Evolutionary conservation across 192 early-diverging fungal genomes (phyloP).

Genomic region (Funneliformis mosseae): DNA sequence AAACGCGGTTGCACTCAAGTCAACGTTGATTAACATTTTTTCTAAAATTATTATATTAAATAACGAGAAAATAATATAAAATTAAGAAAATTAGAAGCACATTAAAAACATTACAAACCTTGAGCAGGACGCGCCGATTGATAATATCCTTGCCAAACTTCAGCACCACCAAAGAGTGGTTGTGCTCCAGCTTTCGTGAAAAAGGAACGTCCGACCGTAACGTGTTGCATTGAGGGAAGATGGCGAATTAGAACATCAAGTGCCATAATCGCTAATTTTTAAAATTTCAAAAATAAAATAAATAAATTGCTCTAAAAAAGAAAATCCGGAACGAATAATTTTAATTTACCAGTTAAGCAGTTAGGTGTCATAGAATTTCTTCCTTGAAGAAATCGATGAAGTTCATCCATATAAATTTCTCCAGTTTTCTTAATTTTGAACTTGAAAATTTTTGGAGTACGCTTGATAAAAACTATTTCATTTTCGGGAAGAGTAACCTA

Average conservation of each 20-base stretch:
- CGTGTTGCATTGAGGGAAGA: slow-evolving; percentile 67
- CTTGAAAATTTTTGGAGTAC: slow-evolving; percentile 58
- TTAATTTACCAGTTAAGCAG: slow-evolving; percentile 43
- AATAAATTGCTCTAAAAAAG: no score
- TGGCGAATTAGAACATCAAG: slow-evolving; percentile 84
- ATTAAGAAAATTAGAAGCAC: background rate
- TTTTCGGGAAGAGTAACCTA: slow-evolving; percentile 47
- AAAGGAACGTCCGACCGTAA: slow-evolving; percentile 85
- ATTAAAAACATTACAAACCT: slow-evolving; percentile 48
- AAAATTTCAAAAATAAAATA: slow-evolving; percentile 27
- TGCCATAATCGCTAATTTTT: slow-evolving; percentile 52
- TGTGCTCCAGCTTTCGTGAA: slow-evolving; percentile 64
- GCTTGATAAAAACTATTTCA: slow-evolving; percentile 21
- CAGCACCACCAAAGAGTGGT: slow-evolving; percentile 65
- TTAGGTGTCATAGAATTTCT: slow-evolving; percentile 43
- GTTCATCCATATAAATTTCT: slow-evolving; percentile 63
- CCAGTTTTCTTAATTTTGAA: slow-evolving; percentile 66
- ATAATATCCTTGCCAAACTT: slow-evolving; percentile 91
- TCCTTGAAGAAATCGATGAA: slow-evolving; percentile 55
- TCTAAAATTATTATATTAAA: slow-evolving; percentile 27
- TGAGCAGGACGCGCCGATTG: slow-evolving; percentile 76
- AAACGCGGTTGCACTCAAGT: slow-evolving; percentile 68
- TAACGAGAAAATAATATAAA: background rate
- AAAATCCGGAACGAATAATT: background rate
- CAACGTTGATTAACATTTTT: slow-evolving; percentile 68